Evolutionary conservation across 192 early-diverging fungal species (phyloP), one percentile per base, ranked within the genome.

Genomic region (Rhizophagus clarus): DNA sequence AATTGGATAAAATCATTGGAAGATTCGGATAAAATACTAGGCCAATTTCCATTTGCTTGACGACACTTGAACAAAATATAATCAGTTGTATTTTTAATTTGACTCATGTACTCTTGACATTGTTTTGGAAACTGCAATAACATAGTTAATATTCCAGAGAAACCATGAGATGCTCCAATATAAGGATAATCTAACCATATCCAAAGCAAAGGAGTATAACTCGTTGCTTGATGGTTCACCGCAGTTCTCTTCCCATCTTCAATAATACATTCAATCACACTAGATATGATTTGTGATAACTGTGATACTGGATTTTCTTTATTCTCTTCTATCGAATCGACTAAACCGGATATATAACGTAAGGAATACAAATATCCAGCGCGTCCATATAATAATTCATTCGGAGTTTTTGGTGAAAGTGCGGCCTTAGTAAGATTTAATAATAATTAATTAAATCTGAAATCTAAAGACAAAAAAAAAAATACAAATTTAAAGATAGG

Each of bases 31-130:
- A 74, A 60, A 20, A 9, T 29, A 15, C 7, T 12, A 20, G 56
- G 45, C 73, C 73, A 74, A 74, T 74, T 74, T n/a, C 73, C 73
- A 74, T 74, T 60, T 61, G 2, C 12, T 74, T 22, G 7, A 37
- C 51, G 45, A 60, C 47, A 31, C 1, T 74, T 61, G 47, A 74
- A 74, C 31, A 74, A 74, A 29, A 74, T 40, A 56, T 47, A 74
- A 28, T 74, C 51, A 9, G 26, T 56, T 15, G 73, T 40, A 49
- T 40, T 32, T 61, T 74, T 47, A 61, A 74, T 51, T 28, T 6
- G 4, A 29, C 24, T 17, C 10, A 20, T 24, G 26, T 74, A 60
- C n/a, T 74, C 73, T 32, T 32, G 47, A 74, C 26, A 29, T 56
- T 74, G 17, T 14, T 31, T 20, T 11, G 73, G 73, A 28, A 74